Base-by-base conservation (phyloP, 2,329 filamentous ascomycete species). In the Sphaerulina vaccinii region DNA sequence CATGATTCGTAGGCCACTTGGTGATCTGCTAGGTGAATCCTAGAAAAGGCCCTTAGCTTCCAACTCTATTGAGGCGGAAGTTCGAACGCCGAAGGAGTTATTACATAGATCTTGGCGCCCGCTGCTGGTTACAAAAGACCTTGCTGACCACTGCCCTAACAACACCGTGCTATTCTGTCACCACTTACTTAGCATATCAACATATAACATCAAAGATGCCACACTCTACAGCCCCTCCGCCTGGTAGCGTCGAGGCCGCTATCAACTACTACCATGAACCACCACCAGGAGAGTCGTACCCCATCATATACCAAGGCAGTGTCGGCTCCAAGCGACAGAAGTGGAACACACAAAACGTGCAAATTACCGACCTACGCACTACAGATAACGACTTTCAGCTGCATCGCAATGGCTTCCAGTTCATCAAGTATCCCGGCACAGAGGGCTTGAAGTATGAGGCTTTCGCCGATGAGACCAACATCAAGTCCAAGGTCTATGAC, bases 201-300 rank as follows among this genome's bases (percentile, higher is more conserved):
- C 27, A 4, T 32, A 3, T 32, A 11, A 13, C n/a, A 1, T 8
- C 40, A 23, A 38, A 19, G 19, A 51, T 51, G 41, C 42, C 49
- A 32, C 49, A 51, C 41, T 27, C 35, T 23, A 51, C 49, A 22
- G 19, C 42, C 22, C 18, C 37, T 32, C 24, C 45, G 11, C 23
- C 24, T 13, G 36, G 45, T 18, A 21, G 19, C 19, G 21, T 47
- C 21, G 50, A 52, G 27, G 23, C 43, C 9, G 16, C 35, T 3
- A 32, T 52, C 43, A 52, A 52, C 10, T 49, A 52, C 29, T 36
- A 51, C 36, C 22, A 33, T 18, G 38, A 52, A 38, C 43, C 44
- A 23, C 9, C 32, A 23, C 37, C 37, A 16, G 43, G 29, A 29
- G 50, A 43, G 18, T 9, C 35, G 19, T 24, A 16, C 3, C 44